Base-by-base conservation (phyloP, 805 yeast genomes). In the Starmerella kuoi region DNA sequence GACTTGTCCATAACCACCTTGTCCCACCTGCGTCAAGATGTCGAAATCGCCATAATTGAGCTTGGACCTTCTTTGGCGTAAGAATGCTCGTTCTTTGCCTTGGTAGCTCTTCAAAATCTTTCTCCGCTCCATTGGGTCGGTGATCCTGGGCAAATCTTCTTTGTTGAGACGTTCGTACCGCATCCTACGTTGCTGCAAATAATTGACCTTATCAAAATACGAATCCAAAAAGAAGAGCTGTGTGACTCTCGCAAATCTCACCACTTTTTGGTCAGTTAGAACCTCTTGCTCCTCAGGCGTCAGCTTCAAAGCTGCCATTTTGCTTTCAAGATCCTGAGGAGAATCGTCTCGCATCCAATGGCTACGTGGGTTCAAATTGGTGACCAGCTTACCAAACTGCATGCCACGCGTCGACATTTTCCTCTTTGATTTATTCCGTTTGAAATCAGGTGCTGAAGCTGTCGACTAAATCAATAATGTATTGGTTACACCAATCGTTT, bases 1-100 rank as follows among this genome's bases (percentile, higher is more conserved):
- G n/a, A 91, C 99, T 63, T 91, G 96, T 20, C 99, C 99, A 58
- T 91, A 91, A 3, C 99, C 99, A 57, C 99, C 99, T 66, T 91
- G 98, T 12, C 99, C 99, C 25, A 91, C 96, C 65, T 91, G 98
- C 1, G 99, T 91, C 51, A 91, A 79, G 68, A 88, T 83, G 59
- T 86, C 93, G 59, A 91, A 91, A 61, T 91, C 98, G 53, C 87
- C 87, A 58, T 87, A 91, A 59, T 80, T 83, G 27, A 96, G 94
- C 61, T 85, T 84, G 45, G 85, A 69, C 58, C 99, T 74, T 57
- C 96, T 74, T 59, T 85, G 85, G 52, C 99, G 74, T 54, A 91
- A 67, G 38, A 76, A 71, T 7, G 84, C 84, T 35, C 93, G 70
- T 62, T 91, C 99, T 42, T 88, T 73, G 11, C 88, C 84, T 15